Percentiles rank a stretch among this genome's conserved stretches.
Conservation (phyloP, 768 basidiomycete species). For the Boletus pseudo-olivaceus region DNA sequence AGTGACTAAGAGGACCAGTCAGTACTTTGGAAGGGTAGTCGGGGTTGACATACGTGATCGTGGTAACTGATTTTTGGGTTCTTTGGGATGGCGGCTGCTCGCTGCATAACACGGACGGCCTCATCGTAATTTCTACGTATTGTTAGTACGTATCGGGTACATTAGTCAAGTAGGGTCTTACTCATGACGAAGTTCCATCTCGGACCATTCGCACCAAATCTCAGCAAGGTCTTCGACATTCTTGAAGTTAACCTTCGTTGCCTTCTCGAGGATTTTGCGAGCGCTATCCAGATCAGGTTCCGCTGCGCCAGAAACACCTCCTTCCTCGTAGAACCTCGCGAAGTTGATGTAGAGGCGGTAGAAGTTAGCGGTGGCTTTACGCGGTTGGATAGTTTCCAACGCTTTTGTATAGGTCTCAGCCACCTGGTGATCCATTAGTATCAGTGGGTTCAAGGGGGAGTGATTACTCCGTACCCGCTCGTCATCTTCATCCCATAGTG, state of each 20-base stretch:
- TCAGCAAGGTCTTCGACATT: slow-evolving; percentile 97
- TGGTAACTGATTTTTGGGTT: slow-evolving; percentile 90
- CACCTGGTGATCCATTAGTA: slow-evolving; percentile 46
- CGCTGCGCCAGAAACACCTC: slow-evolving; percentile 74
- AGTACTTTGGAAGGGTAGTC: slow-evolving; percentile 4
- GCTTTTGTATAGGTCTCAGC: slow-evolving; percentile 92
- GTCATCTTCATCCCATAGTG: slow-evolving; percentile 89
- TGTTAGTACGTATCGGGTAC: slow-evolving; percentile 9
- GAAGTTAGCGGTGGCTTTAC: slow-evolving; percentile 86
- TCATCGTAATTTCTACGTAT: slow-evolving; percentile 89
- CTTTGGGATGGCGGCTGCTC: slow-evolving; percentile 88
- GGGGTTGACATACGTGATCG: slow-evolving; percentile 67
- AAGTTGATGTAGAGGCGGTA: slow-evolving; percentile 93
- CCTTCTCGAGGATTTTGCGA: slow-evolving; percentile 91
- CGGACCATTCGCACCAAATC: slow-evolving; percentile 99
- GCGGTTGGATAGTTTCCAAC: slow-evolving; percentile 80
- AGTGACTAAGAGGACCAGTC: slow-evolving; percentile 51
- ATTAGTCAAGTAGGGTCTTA: slow-evolving; percentile 39
- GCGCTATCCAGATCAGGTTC: slow-evolving; percentile 82
- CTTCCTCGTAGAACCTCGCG: slow-evolving; percentile 96
- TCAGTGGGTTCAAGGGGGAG: not conserved
- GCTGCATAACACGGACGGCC: slow-evolving; percentile 92
- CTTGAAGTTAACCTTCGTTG: slow-evolving; percentile 86
- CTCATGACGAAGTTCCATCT: slow-evolving; percentile 97
- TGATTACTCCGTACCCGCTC: slow-evolving; percentile 61